Conservation (phyloP, 305 asterid genomes). For the Lippia alba region DNA sequence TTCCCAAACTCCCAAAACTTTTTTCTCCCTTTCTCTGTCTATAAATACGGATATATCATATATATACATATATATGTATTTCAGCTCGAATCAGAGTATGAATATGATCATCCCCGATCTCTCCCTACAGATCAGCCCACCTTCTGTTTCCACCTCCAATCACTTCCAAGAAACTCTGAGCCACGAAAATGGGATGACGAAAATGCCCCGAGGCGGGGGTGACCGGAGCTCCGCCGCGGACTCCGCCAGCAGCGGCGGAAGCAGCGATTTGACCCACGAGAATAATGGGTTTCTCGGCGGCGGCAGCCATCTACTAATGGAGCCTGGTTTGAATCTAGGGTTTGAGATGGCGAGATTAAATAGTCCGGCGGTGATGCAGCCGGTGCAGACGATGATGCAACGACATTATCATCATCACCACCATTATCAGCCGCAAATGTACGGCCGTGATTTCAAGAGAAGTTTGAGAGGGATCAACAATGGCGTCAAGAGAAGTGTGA, state of each 20-base stretch:
- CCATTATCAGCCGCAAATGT: slow-evolving; percentile 54
- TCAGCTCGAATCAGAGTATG: slow-evolving; percentile 38
- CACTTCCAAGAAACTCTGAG: background rate
- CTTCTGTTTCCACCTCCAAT: slow-evolving; percentile 31
- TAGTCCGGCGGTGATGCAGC: slow-evolving; percentile 11
- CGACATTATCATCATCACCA: slow-evolving; percentile 45
- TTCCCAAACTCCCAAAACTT: slow-evolving; percentile 27
- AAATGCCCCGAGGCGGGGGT: slow-evolving; percentile 23
- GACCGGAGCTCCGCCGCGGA: slow-evolving; percentile 57
- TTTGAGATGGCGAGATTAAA: slow-evolving; percentile 33
- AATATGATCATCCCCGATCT: slow-evolving; percentile 63
- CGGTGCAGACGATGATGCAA: slow-evolving; percentile 10
- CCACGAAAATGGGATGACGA: background rate
- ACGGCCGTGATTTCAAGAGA: slow-evolving; percentile 56
- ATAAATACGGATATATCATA: background rate
- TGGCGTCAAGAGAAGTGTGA: slow-evolving; percentile 49
- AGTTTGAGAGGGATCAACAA: slow-evolving; percentile 45
- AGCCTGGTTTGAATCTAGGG: slow-evolving; percentile 62
- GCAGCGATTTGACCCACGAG: slow-evolving; percentile 77
- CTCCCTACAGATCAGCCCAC: slow-evolving; percentile 80
- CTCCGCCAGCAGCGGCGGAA: slow-evolving; percentile 66
- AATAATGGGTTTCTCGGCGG: slow-evolving; percentile 34
- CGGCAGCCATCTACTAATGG: slow-evolving; percentile 23
- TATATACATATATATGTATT: slow-evolving; percentile 38
- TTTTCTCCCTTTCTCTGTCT: background rate